Conservation (phyloP, 75 land plant species). For the Pinus tabuliformis region DNA sequence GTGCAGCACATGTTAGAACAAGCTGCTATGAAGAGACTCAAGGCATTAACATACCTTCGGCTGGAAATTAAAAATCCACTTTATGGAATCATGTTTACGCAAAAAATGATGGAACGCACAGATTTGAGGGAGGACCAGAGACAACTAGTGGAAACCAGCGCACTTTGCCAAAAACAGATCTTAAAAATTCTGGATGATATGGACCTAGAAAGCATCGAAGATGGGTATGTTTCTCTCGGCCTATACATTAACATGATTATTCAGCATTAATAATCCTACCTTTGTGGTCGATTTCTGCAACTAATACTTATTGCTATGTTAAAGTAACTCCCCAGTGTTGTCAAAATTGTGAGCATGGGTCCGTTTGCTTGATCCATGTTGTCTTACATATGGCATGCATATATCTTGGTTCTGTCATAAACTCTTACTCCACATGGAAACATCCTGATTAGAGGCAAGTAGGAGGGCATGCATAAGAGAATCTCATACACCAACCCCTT, state of each 20-base stretch:
- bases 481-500: background rate
- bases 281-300: background rate
- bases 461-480: background rate
- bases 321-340: background rate
- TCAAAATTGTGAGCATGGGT: background rate
- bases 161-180: conserved; percentile 69
- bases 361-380: background rate
- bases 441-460: background rate
- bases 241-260: background rate
- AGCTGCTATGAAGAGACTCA: conserved; percentile 63
- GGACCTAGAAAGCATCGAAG: conserved; percentile 75
- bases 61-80: conserved; percentile 74
- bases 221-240: conserved; percentile 53
- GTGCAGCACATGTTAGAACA: conserved; percentile 60
- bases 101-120: conserved; percentile 47
- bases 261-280: background rate
- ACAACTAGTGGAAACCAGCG: conserved; percentile 54
- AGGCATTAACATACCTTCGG: conserved; percentile 67
- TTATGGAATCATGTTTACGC: conserved; percentile 69
- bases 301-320: background rate
- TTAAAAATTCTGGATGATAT: conserved; percentile 76
- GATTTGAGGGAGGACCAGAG: conserved; percentile 64
- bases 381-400: background rate
- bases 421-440: background rate
- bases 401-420: background rate